phyloP scores from a whole-genome alignment of 1,284 basidiomycete genomes.

The Golubevia sp. region DNA sequence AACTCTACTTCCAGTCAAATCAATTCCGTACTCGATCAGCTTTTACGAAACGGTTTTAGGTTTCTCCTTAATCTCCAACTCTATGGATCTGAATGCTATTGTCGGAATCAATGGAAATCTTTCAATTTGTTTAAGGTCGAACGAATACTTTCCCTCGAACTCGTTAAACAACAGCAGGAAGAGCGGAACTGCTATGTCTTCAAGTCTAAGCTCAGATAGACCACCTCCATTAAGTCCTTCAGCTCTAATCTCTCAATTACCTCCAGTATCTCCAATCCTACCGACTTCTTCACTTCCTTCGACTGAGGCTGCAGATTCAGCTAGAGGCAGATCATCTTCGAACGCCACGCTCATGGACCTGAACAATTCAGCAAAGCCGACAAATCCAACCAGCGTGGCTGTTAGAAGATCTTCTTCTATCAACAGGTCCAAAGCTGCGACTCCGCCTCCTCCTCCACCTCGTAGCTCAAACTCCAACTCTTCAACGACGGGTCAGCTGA shows the following conservation, averaged over 20 bases:
- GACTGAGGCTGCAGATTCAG: not conserved
- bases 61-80: conserved; percentile 17
- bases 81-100: not conserved
- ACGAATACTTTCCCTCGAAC: not conserved
- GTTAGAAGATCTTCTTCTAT: not conserved
- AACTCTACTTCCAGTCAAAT: conserved; percentile 20
- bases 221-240: not conserved
- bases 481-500: not conserved
- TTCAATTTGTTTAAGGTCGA: not conserved
- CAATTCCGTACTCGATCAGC: conserved; percentile 13
- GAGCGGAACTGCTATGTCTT: not conserved
- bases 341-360: not conserved
- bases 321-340: not conserved
- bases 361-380: not conserved
- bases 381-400: not conserved
- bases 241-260: not conserved
- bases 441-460: conserved; percentile 10
- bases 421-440: not conserved
- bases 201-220: not conserved
- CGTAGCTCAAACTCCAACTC: conserved; percentile 1
- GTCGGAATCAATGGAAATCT: not conserved
- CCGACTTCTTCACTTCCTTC: not conserved
- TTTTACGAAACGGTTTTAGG: conserved; percentile 25
- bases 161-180: not conserved
- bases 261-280: not conserved